Base-by-base conservation (phyloP, 305 asterid genomes). In the Fraxinus albicans region DNA sequence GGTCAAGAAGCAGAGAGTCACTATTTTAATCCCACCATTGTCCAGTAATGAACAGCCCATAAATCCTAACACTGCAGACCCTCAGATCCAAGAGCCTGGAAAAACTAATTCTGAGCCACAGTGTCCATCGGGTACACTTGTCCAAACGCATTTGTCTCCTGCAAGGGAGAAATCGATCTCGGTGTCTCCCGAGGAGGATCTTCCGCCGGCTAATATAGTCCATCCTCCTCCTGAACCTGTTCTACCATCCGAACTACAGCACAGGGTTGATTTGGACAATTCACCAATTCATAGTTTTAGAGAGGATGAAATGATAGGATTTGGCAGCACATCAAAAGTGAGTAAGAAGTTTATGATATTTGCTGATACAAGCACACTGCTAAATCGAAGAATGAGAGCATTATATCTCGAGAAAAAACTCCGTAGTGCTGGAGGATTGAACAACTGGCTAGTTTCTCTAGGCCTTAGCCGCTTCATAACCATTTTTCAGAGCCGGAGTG, bases 1-100 rank as follows among this genome's bases (percentile, higher is more conserved):
- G 80, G 93, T 94, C 84, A 92, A 91, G 94, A 96, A 91, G 88
- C 98, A 94, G 89, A 92, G 72, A 88, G 80, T 94, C 83, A 96
- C 93, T 47, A 96, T 96, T 38, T 65, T 93, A 70, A 91, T 96
- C 88, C 99, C 99, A 9, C 91, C 96, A 33, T 75, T 94, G 86
- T 91, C 95, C 79, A 87, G 35, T 77, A 83, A 88, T 34, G 77
- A 76, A 85, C 89, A 77, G 77, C 60, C 80, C 5, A 75, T 79
- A 60, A 75, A 36, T 74, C 88, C 88, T 55, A 65, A 80, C 78
- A 79, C 81, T 47, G 92, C 81, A 74, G 90, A 84, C 60, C 33
- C 38, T 35, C 89, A 87, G 76, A 87, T 47, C 47, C 90, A 80
- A 78, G 81, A 60, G 9, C 91, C 87, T 3, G 80, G 47, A 85